phyloP scores from a whole-genome alignment of 2,329 filamentous ascomycete genomes.

The Paraconiothyrium brasiliense region DNA sequence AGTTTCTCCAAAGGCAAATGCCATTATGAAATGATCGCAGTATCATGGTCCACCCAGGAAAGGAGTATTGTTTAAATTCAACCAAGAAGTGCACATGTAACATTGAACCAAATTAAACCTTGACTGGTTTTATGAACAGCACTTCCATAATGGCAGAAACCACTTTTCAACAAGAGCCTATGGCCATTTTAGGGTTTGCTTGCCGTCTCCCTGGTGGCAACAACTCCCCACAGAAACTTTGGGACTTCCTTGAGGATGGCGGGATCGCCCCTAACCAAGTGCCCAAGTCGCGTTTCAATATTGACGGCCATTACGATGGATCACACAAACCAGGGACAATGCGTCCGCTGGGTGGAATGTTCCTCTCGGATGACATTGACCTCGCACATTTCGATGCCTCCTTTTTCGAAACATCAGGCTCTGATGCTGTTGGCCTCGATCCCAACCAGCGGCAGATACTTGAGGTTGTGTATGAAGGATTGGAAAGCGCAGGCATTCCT shows the following conservation, averaged over 20 bases:
- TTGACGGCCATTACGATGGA: constrained; percentile 19
- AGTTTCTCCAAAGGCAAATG: too few species aligned
- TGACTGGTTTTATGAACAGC: too few species aligned
- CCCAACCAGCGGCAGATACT: constrained; percentile 35
- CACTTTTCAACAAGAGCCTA: constrained; percentile 6
- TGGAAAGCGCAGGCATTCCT: constrained; percentile 47
- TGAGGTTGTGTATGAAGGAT: constrained; percentile 41
- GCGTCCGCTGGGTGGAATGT: constrained; percentile 50
- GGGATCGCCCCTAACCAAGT: constrained; percentile 2
- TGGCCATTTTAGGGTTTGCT: constrained; percentile 19
- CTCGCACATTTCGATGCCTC: constrained; percentile 43
- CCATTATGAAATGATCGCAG: too few species aligned
- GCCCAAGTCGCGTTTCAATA: constrained; percentile 7
- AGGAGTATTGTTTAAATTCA: too few species aligned
- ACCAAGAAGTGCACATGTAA: too few species aligned
- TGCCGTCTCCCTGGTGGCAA: constrained; percentile 43
- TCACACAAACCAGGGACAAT: constrained; percentile 42
- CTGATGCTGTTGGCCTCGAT: constrained; percentile 34
- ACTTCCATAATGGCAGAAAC: too few species aligned
- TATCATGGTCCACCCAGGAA: too few species aligned
- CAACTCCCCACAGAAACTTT: constrained; percentile 37
- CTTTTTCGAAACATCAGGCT: constrained; percentile 30
- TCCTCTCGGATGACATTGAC: constrained; percentile 47
- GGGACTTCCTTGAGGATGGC: constrained; percentile 42
- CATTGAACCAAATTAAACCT: too few species aligned